Evolutionary conservation across 2,329 filamentous ascomycete species (phyloP).

Genomic region (Grosmannia huntii): DNA sequence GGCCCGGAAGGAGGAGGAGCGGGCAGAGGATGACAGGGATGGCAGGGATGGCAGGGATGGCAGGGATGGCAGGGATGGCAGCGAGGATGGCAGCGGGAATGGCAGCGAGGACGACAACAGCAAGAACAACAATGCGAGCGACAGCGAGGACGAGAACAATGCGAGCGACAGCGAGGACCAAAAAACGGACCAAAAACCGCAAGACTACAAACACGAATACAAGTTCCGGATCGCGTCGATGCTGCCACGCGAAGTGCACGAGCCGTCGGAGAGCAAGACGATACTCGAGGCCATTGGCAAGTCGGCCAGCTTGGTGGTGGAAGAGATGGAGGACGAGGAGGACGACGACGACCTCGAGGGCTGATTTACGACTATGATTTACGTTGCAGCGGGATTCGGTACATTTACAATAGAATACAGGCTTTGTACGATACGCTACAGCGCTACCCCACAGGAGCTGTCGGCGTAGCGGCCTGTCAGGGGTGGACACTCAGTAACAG

Average conservation of each 20-base stretch:
- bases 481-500: neutral
- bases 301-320: slow-evolving; percentile 82
- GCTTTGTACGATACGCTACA: neutral
- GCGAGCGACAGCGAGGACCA: slow-evolving; percentile 19
- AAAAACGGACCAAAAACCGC: slow-evolving; percentile 37
- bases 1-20: slow-evolving; percentile 47
- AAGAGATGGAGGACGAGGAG: slow-evolving; percentile 30
- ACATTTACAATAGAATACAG: too few species aligned
- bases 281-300: slow-evolving; percentile 64
- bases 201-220: slow-evolving; percentile 68
- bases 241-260: slow-evolving; percentile 73
- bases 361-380: neutral
- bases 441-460: neutral
- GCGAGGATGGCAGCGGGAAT: too few species aligned
- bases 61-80: too few species aligned
- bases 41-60: too few species aligned
- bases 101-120: slow-evolving; percentile 14
- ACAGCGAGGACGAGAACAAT: slow-evolving; percentile 3
- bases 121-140: slow-evolving; percentile 7
- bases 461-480: too few species aligned
- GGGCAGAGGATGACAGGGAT: neutral
- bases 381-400: neutral
- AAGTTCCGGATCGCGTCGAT: slow-evolving; percentile 74
- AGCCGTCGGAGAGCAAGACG: slow-evolving; percentile 50
- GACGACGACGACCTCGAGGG: slow-evolving; percentile 1